Evolutionary conservation across 1,284 basidiomycete species (phyloP).

Genomic region (Ceratobasidium sp.): DNA sequence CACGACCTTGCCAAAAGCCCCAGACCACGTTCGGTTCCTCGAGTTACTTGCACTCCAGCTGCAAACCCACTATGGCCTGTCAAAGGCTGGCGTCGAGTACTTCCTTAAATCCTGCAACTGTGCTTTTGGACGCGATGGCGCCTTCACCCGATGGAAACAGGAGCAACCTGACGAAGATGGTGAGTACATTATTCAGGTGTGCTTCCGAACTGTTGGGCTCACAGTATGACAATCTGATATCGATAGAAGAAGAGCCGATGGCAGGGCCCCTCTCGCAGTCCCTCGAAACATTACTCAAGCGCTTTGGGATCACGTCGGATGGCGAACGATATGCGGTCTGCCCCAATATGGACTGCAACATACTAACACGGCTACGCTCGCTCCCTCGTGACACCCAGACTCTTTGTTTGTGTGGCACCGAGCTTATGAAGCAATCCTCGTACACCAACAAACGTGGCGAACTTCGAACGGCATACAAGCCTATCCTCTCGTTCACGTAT

Average conservation of each 20-base stretch:
- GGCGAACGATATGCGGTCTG: neutral
- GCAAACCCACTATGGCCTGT: neutral
- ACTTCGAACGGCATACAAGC: neutral
- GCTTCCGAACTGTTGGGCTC: neutral
- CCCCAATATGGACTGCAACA: slow-evolving; percentile 6
- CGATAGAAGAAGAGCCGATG: neutral
- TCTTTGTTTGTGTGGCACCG: neutral
- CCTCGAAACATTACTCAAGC: slow-evolving; percentile 3
- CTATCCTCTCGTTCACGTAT: slow-evolving; percentile 10
- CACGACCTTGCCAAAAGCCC: neutral
- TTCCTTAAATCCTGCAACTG: neutral
- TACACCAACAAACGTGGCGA: too few relatives aligned
- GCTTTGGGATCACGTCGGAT: neutral
- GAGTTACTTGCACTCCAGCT: neutral
- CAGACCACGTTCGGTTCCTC: neutral
- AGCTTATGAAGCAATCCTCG: slow-evolving; percentile 1
- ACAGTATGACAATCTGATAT: neutral
- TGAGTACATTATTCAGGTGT: neutral
- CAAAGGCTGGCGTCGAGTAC: neutral
- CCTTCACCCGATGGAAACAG: neutral
- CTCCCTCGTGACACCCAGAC: neutral
- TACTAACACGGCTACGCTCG: neutral
- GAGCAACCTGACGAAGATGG: neutral
- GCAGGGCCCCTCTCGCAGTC: neutral
- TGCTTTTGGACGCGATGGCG: neutral